Base-by-base conservation (phyloP, 768 basidiomycete species). In the Psilocybe sp. region DNA sequence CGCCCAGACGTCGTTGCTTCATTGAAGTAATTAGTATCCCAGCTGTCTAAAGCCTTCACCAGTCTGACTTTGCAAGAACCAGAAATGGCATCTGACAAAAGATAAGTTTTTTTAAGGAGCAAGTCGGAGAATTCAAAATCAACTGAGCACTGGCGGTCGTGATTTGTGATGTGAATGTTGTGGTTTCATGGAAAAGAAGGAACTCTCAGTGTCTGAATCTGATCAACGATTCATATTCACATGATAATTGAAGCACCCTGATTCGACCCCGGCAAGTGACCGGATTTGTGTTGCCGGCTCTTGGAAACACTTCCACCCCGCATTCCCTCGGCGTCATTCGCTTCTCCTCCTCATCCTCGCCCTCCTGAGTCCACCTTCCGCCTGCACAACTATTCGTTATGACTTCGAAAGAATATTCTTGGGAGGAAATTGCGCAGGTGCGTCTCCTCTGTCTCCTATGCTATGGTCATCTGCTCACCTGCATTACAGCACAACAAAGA, bases 401-500 rank as follows among this genome's bases (percentile, higher is more conserved):
- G 64, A 39, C 60, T 32, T 51, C 55, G 20, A 62, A 59, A 46
- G 69, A 79, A 55, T 77, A 77, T 46, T 73, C 76, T 13, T 46
- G 71, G 15, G 78, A 85, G 31, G 89, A 92, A 57, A 82, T 91
- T 49, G 75, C 80, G 14, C 75, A 84, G 75, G 89, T 89, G 53
- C 45, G 73, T 44, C 28, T 15, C 20, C 40, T 23, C 44, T 2
- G 20, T 13, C 8, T 4, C 46, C 36, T 40, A 28, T 7, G n/a
- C 35, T 42, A 19, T 41, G 46, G 37, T 28, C 19, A 36, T 32
- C 33, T 39, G 38, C 38, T 43, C 45, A 41, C 28, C 45, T 35
- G 31, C 38, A 44, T 44, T 40, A 44, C 54, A 97, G 93, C 94
- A 97, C 69, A 91, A 93, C 75, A 85, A 80, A 60, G 81, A 85